Percentiles rank a stretch among this genome's conserved stretches.
These are phyloP conservation scores for Podospora tetraspora DNA, from an alignment of 495 filamentous ascomycete genomes.

Conservation along the genomic window DNA sequence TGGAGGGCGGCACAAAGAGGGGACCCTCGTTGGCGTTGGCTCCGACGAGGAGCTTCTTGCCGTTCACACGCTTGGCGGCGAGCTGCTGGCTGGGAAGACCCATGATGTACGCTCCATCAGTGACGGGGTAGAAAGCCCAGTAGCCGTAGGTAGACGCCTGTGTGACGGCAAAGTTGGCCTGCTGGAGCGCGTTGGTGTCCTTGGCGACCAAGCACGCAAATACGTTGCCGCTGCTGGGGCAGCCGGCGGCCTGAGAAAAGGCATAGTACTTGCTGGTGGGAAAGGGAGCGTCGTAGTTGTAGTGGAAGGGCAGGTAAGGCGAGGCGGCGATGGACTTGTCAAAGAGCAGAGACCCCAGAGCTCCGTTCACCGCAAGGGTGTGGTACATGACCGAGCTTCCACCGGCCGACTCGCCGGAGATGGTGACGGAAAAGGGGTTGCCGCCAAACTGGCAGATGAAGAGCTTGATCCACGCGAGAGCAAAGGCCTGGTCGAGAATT, in stretches of 20 bases:
- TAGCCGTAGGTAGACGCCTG: constrained; percentile 31
- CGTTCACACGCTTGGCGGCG: constrained; percentile 45
- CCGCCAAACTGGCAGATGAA: constrained; percentile 67
- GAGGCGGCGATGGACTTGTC: constrained; percentile 27
- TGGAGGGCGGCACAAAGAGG: constrained; percentile 36
- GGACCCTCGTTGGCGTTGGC: constrained; percentile 51
- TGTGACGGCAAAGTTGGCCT: constrained; percentile 47
- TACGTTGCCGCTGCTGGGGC: constrained; percentile 37
- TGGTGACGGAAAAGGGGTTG: constrained; percentile 55
- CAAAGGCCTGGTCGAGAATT: constrained; percentile 56
- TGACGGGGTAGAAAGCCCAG: constrained; percentile 56
- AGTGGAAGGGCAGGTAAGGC: constrained; percentile 28
- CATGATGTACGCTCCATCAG: constrained; percentile 53
- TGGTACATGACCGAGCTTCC: constrained; percentile 37
- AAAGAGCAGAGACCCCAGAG: constrained; percentile 24
- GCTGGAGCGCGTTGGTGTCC: constrained; percentile 48
- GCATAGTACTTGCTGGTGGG: constrained; percentile 48
- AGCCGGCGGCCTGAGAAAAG: constrained; percentile 51
- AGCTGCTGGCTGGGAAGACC: constrained; percentile 50
- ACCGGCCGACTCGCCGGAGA: constrained; percentile 65
- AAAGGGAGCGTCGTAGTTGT: constrained; percentile 41
- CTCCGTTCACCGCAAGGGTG: constrained; percentile 21
- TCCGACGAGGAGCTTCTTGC: constrained; percentile 47
- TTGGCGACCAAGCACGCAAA: constrained; percentile 50
- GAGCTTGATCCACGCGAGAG: constrained; percentile 66